Evolutionary conservation across 768 basidiomycete species (phyloP), one percentile per base, ranked within the genome.

Genomic region (Lactarius indigo): DNA sequence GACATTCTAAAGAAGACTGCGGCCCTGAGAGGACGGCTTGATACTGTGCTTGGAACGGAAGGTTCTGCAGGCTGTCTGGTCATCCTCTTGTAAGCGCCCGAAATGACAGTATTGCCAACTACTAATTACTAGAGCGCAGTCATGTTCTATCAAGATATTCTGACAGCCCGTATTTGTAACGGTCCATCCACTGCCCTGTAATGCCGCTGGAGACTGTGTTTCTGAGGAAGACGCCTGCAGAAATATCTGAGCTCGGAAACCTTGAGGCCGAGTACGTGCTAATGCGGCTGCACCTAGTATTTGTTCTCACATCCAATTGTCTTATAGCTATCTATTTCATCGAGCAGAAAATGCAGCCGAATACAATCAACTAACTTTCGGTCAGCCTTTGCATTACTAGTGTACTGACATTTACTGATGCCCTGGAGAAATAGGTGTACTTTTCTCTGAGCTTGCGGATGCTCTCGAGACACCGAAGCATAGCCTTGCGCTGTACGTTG

Each of bases 251-350:
- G 6, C 73, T 78, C 61, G 77, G 76, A 31, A 76, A 79, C 64
- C 74, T 75, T 35, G 77, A 79, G 64, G 77, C 74, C 70, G 77
- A 78, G 77, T 77, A 55, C 47, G 76, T 2, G 18, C 26, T 13
- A n/a, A 15, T 33, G 8, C 26, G 4, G 5, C 18, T n/a, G 33
- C 13, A n/a, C n/a, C n/a, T n/a, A n/a, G n/a, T n/a, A n/a, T 12
- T 5, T 50, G 4, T 39, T 3, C 33, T 13, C 3, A 1, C 13
- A 39, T 20, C 69, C 13, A 10, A 50, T 26, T 10, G 12, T 23
- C 47, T 23, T 15, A n/a, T 23, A 83, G 82, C 63, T 83, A 83
- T 70, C 79, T 83, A 62, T 83, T 80, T 79, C 83, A 82, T 64
- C 66, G 75, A 0, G 82, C 82, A 18, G 74, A 78, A 59, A 79